Conservation (phyloP, 1,139 yeast genomes). For the Scheffersomyces cryptocercus region DNA sequence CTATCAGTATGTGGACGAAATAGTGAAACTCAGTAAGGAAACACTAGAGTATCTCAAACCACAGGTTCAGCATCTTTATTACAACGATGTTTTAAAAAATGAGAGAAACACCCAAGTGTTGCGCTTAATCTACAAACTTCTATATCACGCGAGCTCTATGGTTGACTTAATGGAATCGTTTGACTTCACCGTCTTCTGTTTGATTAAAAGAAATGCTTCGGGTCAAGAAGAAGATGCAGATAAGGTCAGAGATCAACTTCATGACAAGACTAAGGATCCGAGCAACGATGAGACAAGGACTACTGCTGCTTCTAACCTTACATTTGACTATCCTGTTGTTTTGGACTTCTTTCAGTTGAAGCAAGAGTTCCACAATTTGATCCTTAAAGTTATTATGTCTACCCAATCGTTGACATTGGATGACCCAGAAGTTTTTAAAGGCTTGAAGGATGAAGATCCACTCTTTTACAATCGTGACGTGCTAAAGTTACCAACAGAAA, state of each 20-base stretch:
- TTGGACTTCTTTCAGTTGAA: constrained; percentile 75
- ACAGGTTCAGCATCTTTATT: constrained; percentile 30
- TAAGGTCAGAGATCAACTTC: constrained; percentile 8
- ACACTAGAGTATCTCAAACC: constrained; percentile 43
- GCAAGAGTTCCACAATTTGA: constrained; percentile 68
- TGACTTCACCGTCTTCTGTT: constrained; percentile 60
- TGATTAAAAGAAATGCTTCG: constrained; percentile 30
- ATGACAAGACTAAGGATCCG: constrained; percentile 4
- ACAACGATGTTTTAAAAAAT: constrained; percentile 35
- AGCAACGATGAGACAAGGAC: constrained; percentile 4
- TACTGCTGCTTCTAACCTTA: constrained; percentile 22
- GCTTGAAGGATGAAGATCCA: constrained; percentile 59
- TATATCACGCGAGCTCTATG: constrained; percentile 51
- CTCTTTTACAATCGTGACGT: constrained; percentile 42
- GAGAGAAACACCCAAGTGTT: constrained; percentile 57
- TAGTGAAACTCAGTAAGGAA: constrained; percentile 40
- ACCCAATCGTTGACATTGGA: constrained; percentile 69
- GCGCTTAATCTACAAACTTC: constrained; percentile 52
- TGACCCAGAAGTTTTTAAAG: constrained; percentile 72
- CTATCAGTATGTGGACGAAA: constrained; percentile 35
- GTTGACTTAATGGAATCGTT: constrained; percentile 59
- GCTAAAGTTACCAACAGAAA: constrained; percentile 47
- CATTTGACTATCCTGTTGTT: constrained; percentile 62
- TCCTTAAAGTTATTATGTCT: constrained; percentile 62
- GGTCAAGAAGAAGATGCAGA: constrained; percentile 21